Evolutionary conservation across 1,139 yeast species (phyloP), one percentile per base, ranked within the genome.

Genomic region (Scheffersomyces stambukii): DNA sequence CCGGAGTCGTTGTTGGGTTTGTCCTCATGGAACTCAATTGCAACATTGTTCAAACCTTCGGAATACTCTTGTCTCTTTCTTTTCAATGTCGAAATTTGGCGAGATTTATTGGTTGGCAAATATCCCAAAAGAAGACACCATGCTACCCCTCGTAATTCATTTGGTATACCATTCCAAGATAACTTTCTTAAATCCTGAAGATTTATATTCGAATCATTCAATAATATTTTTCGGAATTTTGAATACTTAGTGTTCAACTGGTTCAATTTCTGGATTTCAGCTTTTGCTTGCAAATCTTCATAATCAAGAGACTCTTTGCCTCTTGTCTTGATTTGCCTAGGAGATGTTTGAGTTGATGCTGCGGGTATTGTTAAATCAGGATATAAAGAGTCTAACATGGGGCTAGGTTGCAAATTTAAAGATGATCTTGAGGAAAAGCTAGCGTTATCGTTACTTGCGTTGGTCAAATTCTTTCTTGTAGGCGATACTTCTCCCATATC

Each of bases 91-190:
- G 78, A 57, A 3, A 64, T 73, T 41, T 95, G 79, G 33, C 97
- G 69, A 23, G 81, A 75, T 14, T 80, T 72, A 48, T 88, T 91
- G 1, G 94, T 77, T 2, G 98, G 96, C 24, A 91, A 60, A 52
- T 91, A 91, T 1, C 98, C 98, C 28, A 89, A 66, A 26, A 91
- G 57, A 16, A 89, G 60, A 54, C 86, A 94, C 99, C 99, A 91
- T 7, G 86, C 75, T 29, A 81, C 60, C 0, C 97, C 88, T 35
- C 97, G 66, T 35, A 89, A 65, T 36, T 80, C 81, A 11, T 71
- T 64, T 0, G 98, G 98, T 8, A 93, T 75, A 1, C 99, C 98
- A 43, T 89, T 83, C 98, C 98, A 91, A 8, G 96, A 75, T 30
- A 88, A 67, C 49, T 81, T 77, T 39, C 86, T 73, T 33, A 91